Evolutionary conservation across 176 grass and related monocot species (phyloP).

Genomic region (barley (Hordeum vulgare)): MorexV3_pseudomolecules_assembly NC_058524.1:87097876-87098375

Average conservation of each 20-base stretch:
- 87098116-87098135: slow-evolving; percentile 87
- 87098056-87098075: slow-evolving; percentile 99
- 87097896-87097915: slow-evolving; percentile 86
- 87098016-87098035: slow-evolving; percentile 84
- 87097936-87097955: slow-evolving; percentile 88
- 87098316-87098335: slow-evolving; percentile 91
- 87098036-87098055: slow-evolving; percentile 87
- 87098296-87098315: slow-evolving; percentile 86
- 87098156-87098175: slow-evolving; percentile 92
- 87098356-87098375: slow-evolving; percentile 91
- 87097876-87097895: slow-evolving; percentile 82
- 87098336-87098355: slow-evolving; percentile 82
- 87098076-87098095: slow-evolving; percentile 96
- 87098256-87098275: slow-evolving; percentile 93
- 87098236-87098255: slow-evolving; percentile 89
- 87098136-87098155: slow-evolving; percentile 92
- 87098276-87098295: slow-evolving; percentile 99
- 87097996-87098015: slow-evolving; percentile 83
- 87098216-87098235: slow-evolving; percentile 91
- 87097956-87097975: slow-evolving; percentile 93
- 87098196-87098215: slow-evolving; percentile 91
- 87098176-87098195: slow-evolving; percentile 98
- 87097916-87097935: slow-evolving; percentile 97
- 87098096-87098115: slow-evolving; percentile 71
- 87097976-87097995: slow-evolving; percentile 76